These are phyloP conservation scores for Chlorella sp. DNA, from an alignment of 139 green algal species.

Conservation along the genomic window DNA sequence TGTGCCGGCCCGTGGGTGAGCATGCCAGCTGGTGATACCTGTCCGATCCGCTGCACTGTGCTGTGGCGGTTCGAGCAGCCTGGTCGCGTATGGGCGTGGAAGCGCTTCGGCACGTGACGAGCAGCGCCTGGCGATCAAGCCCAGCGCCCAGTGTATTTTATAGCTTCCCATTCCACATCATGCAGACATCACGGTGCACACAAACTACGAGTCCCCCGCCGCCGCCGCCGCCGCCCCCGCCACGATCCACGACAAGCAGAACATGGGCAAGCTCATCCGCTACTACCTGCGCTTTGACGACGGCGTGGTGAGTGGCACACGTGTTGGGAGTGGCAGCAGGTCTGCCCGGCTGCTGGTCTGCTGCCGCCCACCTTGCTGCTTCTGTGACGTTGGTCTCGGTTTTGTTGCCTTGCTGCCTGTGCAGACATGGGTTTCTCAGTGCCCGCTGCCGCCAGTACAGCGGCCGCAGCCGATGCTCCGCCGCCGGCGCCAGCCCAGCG, in stretches of 20 bases:
- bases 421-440: too few relatives aligned
- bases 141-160: too few relatives aligned
- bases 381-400: neutral
- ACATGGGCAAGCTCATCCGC: constrained; percentile 70
- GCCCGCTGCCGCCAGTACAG: too few relatives aligned
- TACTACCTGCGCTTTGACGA: constrained; percentile 83
- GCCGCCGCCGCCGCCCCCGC: constrained; percentile 39
- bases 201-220: neutral
- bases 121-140: too few relatives aligned
- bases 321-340: neutral
- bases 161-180: neutral
- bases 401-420: neutral
- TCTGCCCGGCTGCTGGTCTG: neutral
- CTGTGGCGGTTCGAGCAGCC: too few relatives aligned
- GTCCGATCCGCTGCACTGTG: neutral
- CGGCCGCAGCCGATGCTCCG: too few relatives aligned
- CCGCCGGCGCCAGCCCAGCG: neutral
- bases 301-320: constrained; percentile 42
- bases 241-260: constrained; percentile 63
- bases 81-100: too few relatives aligned
- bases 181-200: constrained; percentile 58
- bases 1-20: constrained; percentile 67
- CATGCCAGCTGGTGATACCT: neutral
- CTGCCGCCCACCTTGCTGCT: too few relatives aligned
- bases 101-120: too few relatives aligned